Percentiles rank a stretch among this genome's conserved stretches.
phyloP scores from a whole-genome alignment of 2,329 filamentous ascomycete genomes.

The Botrytis aclada region DNA sequence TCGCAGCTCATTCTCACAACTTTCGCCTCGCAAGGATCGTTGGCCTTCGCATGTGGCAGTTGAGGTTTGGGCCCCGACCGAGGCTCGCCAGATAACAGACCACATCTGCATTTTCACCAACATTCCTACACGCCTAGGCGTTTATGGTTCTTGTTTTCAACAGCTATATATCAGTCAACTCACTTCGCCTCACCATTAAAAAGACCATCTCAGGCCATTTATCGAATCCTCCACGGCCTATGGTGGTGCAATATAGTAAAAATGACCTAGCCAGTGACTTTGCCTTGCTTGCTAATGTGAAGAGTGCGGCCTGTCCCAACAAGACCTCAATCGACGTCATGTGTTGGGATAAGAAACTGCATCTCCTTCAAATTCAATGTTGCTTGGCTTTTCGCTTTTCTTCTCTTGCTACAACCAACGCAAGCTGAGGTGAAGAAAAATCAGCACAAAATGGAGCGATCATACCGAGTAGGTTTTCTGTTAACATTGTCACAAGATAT shows the following conservation, averaged over 20 bases:
- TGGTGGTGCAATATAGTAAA: too few species aligned
- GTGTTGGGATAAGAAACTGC: not conserved
- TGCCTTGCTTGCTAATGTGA: not conserved
- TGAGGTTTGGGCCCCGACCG: not conserved
- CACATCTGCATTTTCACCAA: not conserved
- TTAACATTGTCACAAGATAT: accelerated
- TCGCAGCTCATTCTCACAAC: not conserved
- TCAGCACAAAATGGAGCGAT: not conserved
- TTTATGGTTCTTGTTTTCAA: too few species aligned
- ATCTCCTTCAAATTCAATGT: too few species aligned
- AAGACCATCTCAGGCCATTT: not conserved
- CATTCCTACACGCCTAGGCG: not conserved
- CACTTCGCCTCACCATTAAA: not conserved
- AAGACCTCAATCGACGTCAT: not conserved
- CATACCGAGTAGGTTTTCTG: not conserved
- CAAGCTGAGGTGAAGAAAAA: not conserved
- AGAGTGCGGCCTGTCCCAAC: not conserved
- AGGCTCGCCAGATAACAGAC: not conserved
- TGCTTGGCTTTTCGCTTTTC: not conserved
- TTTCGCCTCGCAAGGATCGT: not conserved
- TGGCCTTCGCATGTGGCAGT: not conserved
- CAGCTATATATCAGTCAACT: accelerated
- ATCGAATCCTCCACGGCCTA: not conserved
- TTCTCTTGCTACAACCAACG: not conserved
- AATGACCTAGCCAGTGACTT: too few species aligned